phyloP scores from a whole-genome alignment of 1,284 basidiomycete genomes.

The Ustanciosporium gigantosporum region DNA sequence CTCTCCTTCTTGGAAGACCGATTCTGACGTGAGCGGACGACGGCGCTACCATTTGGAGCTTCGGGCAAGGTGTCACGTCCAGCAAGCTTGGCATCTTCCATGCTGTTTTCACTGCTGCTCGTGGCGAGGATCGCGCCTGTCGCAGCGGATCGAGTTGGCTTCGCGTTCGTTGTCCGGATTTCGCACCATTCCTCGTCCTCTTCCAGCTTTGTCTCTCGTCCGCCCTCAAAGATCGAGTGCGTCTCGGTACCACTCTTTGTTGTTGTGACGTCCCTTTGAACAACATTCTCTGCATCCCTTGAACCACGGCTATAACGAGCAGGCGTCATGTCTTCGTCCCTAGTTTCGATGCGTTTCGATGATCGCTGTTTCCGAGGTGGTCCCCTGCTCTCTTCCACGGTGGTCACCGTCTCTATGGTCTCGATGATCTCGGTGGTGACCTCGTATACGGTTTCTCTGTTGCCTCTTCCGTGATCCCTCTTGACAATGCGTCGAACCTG shows the following conservation, averaged over 20 bases:
- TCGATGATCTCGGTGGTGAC: slow-evolving; percentile 63
- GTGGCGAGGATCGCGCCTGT: background rate
- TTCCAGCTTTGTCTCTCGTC: slow-evolving; percentile 29
- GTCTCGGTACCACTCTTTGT: slow-evolving; percentile 29
- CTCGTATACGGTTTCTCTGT: slow-evolving; percentile 60
- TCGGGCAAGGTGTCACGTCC: slow-evolving; percentile 5
- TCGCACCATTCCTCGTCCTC: slow-evolving; percentile 43
- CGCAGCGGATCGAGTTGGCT: background rate
- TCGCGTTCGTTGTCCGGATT: slow-evolving; percentile 18
- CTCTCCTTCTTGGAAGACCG: background rate
- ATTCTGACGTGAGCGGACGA: background rate
- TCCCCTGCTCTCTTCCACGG: slow-evolving; percentile 24
- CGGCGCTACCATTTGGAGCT: slow-evolving; percentile 16
- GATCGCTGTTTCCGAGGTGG: background rate
- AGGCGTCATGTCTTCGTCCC: background rate
- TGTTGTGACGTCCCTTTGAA: slow-evolving; percentile 30
- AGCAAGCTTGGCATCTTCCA: background rate
- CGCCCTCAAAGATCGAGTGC: slow-evolving; percentile 27
- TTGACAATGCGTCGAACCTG: slow-evolving; percentile 35
- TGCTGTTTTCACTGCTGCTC: background rate
- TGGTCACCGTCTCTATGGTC: slow-evolving; percentile 52
- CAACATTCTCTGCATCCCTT: too few species aligned
- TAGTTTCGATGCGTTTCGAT: background rate
- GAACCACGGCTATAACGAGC: background rate
- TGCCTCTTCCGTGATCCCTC: slow-evolving; percentile 34